These are phyloP conservation scores for Talaromyces borbonicus DNA, from an alignment of 495 filamentous ascomycete genomes.

Conservation along the genomic window DNA sequence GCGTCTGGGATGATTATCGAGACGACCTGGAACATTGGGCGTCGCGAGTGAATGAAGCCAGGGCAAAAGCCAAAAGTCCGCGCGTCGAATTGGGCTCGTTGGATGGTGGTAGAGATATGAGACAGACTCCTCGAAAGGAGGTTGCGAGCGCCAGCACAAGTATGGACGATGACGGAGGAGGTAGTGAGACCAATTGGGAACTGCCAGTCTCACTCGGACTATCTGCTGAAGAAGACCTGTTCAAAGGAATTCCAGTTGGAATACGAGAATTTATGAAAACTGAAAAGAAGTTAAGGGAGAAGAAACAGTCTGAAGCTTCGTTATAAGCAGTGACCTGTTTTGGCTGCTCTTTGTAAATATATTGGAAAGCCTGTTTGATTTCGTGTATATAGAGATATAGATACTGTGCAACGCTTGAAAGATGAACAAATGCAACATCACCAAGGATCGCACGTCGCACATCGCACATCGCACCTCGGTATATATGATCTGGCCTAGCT, in stretches of 20 bases:
- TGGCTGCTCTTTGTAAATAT: not conserved
- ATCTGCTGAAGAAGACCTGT: conserved; percentile 44
- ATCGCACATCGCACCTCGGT: too few species aligned
- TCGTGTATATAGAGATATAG: not conserved
- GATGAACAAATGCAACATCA: not conserved
- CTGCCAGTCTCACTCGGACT: conserved; percentile 17
- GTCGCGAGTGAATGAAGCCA: conserved; percentile 45
- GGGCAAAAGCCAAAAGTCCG: conserved; percentile 24
- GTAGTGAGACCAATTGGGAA: conserved; percentile 59
- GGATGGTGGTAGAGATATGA: conserved; percentile 30
- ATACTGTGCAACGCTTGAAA: not conserved
- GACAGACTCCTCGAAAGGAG: conserved; percentile 26
- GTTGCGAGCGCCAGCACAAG: conserved; percentile 36
- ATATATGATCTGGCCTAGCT: not conserved
- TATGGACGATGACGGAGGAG: conserved; percentile 78
- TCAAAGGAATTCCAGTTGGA: conserved; percentile 78
- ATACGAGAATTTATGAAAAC: conserved; percentile 96
- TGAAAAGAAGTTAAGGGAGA: conserved; percentile 83
- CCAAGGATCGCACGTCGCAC: not conserved
- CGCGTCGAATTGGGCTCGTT: conserved; percentile 12
- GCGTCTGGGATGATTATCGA: conserved; percentile 86
- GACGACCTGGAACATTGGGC: conserved; percentile 91
- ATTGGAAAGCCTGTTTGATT: not conserved
- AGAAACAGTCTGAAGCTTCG: conserved; percentile 38
- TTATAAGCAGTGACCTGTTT: too few species aligned